Evolutionary conservation across 179 eudicot genomes (phyloP).

Genomic region (Camellia oleifera): DNA sequence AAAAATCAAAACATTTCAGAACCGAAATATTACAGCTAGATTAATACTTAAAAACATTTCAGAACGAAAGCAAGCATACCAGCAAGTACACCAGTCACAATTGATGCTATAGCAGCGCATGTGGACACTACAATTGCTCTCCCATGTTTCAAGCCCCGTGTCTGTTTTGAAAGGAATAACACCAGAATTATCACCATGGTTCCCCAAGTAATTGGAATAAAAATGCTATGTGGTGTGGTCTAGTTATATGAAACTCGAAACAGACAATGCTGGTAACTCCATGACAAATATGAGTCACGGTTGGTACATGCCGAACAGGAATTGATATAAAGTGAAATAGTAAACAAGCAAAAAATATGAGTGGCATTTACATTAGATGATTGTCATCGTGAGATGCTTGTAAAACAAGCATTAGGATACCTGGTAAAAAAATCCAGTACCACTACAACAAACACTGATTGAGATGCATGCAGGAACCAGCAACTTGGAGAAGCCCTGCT

Average conservation of each 20-base stretch:
- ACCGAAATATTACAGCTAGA: too few relatives aligned
- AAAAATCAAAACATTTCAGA: too few relatives aligned
- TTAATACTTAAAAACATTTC: conserved; percentile 30
- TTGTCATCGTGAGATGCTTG: not conserved
- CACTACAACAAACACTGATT: too few relatives aligned
- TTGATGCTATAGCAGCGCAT: conserved; percentile 97
- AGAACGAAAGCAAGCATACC: conserved; percentile 96
- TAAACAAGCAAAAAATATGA: not conserved
- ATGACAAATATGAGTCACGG: not conserved
- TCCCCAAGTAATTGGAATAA: not conserved
- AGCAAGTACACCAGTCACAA: conserved; percentile 92
- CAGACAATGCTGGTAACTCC: not conserved
- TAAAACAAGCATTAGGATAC: not conserved
- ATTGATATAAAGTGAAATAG: not conserved
- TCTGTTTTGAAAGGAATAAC: conserved; percentile 44
- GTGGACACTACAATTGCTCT: conserved; percentile 97
- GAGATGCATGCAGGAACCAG: too few relatives aligned
- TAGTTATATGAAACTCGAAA: not conserved
- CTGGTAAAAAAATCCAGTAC: too few relatives aligned
- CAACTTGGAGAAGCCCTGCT: too few relatives aligned
- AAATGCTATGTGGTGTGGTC: too few relatives aligned
- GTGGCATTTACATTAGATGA: not conserved
- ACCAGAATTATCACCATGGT: not conserved
- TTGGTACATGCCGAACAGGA: not conserved
- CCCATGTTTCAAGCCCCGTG: conserved; percentile 94